phyloP scores from a whole-genome alignment of 2,329 filamentous ascomycete species.

The Alternaria sp. region DNA sequence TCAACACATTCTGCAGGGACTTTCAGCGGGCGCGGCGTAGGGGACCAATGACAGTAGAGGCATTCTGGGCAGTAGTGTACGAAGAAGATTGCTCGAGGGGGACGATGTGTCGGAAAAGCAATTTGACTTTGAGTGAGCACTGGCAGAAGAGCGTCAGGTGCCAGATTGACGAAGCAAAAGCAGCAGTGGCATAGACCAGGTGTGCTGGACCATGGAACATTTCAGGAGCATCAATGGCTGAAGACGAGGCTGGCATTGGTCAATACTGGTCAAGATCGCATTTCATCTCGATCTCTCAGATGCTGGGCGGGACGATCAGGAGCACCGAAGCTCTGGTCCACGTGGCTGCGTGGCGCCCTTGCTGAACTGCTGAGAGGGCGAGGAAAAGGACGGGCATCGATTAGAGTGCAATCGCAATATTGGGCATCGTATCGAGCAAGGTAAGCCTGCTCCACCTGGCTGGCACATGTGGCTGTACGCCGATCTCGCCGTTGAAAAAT shows the following conservation, averaged over 20 bases:
- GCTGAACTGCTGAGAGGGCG: neutral
- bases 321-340: conserved; percentile 5
- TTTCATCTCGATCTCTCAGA: conserved; percentile 9
- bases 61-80: neutral
- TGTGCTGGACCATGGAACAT: conserved; percentile 9
- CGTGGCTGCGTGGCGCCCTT: conserved; percentile 10
- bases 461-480: neutral
- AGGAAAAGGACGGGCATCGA: neutral
- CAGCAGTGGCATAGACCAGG: neutral
- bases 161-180: conserved; percentile 8
- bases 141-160: neutral
- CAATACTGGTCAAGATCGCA: conserved; percentile 5
- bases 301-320: conserved; percentile 10
- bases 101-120: conserved; percentile 5
- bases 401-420: neutral
- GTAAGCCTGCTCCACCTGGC: neutral
- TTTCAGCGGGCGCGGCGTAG: neutral
- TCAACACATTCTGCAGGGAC: conserved; percentile 13
- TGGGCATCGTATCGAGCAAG: neutral
- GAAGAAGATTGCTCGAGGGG: neutral
- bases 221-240: neutral
- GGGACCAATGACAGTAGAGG: neutral
- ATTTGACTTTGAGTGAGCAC: conserved; percentile 2
- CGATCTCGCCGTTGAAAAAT: neutral
- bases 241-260: conserved; percentile 7